Evolutionary conservation across 768 basidiomycete species (phyloP).

Genomic region (Inosperma sp.): DNA sequence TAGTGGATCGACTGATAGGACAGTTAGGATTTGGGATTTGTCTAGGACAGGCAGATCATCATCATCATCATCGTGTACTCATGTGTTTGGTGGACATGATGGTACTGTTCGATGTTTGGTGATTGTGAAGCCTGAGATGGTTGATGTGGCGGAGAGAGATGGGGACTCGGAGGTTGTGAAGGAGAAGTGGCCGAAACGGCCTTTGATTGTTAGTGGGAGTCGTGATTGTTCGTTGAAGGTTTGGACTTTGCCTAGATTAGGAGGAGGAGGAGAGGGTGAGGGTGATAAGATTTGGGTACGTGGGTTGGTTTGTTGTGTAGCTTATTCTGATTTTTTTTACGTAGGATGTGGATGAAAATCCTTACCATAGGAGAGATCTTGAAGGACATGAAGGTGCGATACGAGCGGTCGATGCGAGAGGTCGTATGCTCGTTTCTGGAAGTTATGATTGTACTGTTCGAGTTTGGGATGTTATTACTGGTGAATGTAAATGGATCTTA

Average conservation of each 20-base stretch:
- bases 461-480: too few species aligned
- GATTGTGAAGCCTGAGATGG: slow-evolving; percentile 89
- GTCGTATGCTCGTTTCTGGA: too few species aligned
- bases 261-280: slow-evolving; percentile 65
- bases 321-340: slow-evolving; percentile 8
- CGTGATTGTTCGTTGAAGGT: slow-evolving; percentile 65
- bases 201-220: slow-evolving; percentile 71
- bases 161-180: slow-evolving; percentile 54
- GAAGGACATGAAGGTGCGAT: slow-evolving; percentile 91
- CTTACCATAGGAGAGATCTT: slow-evolving; percentile 81
- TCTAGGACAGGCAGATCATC: slow-evolving; percentile 62
- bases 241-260: slow-evolving; percentile 51
- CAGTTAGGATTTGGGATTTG: slow-evolving; percentile 89
- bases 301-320: slow-evolving; percentile 23
- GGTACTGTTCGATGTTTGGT: slow-evolving; percentile 94
- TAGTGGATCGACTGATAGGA: slow-evolving; percentile 90
- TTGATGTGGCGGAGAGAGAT: slow-evolving; percentile 57
- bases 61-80: too few species aligned
- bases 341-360: slow-evolving; percentile 64
- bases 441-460: too few species aligned
- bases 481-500: too few species aligned
- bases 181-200: slow-evolving; percentile 67
- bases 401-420: too few species aligned
- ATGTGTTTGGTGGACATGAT: slow-evolving; percentile 94
- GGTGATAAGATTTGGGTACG: slow-evolving; percentile 48